Evolutionary conservation across 176 grass and related monocot genomes (phyloP).

Genomic region (Oryza brachyantha): DNA sequence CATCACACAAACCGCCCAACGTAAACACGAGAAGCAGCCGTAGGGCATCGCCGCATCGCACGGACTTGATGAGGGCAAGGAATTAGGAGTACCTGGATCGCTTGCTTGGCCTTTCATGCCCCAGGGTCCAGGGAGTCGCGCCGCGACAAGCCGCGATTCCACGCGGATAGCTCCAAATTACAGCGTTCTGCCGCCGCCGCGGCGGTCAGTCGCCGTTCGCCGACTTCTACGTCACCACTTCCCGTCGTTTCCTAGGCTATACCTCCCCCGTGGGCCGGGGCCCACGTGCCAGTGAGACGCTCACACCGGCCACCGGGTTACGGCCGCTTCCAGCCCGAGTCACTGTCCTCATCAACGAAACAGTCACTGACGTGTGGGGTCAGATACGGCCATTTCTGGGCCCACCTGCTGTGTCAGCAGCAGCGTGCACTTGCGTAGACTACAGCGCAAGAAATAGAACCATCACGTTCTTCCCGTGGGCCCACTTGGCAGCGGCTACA

Average conservation of each 20-base stretch:
- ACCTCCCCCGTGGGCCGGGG: not conserved
- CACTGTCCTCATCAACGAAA: not conserved
- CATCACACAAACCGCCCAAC: not conserved
- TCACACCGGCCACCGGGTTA: not conserved
- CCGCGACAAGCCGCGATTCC: not conserved
- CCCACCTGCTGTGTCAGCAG: conserved; percentile 4
- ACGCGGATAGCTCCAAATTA: not conserved
- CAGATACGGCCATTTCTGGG: fast-evolving
- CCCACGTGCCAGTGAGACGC: not conserved
- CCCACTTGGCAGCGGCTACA: conserved; percentile 24
- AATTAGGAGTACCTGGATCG: conserved; percentile 6
- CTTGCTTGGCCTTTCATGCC: not conserved
- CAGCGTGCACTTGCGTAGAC: not conserved
- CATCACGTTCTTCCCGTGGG: conserved; percentile 1
- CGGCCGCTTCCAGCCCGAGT: not conserved
- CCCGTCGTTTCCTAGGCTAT: not conserved
- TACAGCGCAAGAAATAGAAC: not conserved
- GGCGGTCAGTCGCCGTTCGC: not conserved
- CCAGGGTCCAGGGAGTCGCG: not conserved
- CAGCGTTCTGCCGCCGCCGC: not conserved
- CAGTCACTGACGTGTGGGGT: not conserved
- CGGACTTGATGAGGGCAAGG: not conserved
- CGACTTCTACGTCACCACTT: not conserved
- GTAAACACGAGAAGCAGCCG: not conserved
- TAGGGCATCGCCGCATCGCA: not conserved